Conservation (phyloP, 257 asterid species). For the Primulina tabacum region DNA sequence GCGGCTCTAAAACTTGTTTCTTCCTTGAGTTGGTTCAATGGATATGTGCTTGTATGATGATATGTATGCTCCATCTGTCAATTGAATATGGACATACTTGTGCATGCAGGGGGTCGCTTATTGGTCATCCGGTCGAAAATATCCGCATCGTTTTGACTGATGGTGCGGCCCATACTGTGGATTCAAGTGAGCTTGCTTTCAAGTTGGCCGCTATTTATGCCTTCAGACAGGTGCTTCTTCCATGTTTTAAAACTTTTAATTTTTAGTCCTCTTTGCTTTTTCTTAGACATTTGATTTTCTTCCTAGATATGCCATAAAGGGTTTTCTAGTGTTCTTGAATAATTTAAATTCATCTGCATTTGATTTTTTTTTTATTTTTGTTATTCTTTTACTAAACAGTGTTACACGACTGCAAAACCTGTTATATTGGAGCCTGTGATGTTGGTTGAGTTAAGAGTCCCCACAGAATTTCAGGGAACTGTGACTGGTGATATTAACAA, state of each 20-base stretch:
- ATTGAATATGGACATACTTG: conserved; percentile 22
- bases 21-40: background rate
- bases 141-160: conserved; percentile 82
- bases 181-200: conserved; percentile 99
- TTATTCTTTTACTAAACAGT: conserved; percentile 36
- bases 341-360: conserved; percentile 11
- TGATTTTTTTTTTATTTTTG: conserved; percentile 5
- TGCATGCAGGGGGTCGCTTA: conserved; percentile 83
- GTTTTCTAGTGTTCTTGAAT: background rate
- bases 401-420: conserved; percentile 75
- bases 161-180: conserved; percentile 94
- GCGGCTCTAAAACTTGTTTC: background rate
- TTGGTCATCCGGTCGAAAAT: conserved; percentile 97
- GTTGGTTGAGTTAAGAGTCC: conserved; percentile 87
- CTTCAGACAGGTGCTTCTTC: conserved; percentile 79
- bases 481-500: conserved; percentile 95
- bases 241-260: conserved; percentile 7
- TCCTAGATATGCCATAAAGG: background rate
- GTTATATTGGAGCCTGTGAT: conserved; percentile 94
- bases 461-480: conserved; percentile 89
- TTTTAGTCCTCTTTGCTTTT: background rate
- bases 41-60: background rate
- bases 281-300: conserved; percentile 1
- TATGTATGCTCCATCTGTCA: background rate
- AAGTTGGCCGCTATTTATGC: conserved; percentile 96